Evolutionary conservation across 108 stramenopile genomes (phyloP).

Genomic region (Epipyxis sp.): DNA sequence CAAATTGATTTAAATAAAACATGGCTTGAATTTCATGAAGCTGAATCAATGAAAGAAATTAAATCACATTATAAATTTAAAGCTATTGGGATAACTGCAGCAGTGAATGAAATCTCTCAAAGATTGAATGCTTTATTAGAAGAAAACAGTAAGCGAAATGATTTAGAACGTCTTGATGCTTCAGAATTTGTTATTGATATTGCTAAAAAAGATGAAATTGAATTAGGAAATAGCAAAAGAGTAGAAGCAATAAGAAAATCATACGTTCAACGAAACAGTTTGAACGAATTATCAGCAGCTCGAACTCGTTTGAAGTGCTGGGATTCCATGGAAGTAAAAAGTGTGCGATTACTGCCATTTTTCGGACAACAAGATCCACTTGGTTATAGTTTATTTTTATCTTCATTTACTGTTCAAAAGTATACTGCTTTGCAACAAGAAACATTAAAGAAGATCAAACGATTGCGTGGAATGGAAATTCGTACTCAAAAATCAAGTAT

Average conservation of each 20-base stretch:
- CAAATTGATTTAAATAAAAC: background rate
- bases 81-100: background rate
- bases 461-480: slow-evolving; percentile 18
- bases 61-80: background rate
- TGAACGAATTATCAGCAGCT: background rate
- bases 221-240: background rate
- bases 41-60: background rate
- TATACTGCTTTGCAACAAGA: background rate
- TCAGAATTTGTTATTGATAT: slow-evolving; percentile 22
- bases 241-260: background rate
- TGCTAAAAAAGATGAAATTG: background rate
- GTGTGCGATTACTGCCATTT: background rate
- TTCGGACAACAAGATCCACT: too few species aligned
- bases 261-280: background rate
- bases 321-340: background rate
- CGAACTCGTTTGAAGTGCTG: background rate
- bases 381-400: too few species aligned
- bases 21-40: background rate
- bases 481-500: background rate
- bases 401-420: background rate
- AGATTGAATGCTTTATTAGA: background rate
- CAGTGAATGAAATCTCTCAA: background rate
- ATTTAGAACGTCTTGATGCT: background rate
- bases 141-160: background rate
- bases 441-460: slow-evolving; percentile 6